phyloP scores from a whole-genome alignment of 345 rosid genomes.

The Anacardium occidentale region DNA sequence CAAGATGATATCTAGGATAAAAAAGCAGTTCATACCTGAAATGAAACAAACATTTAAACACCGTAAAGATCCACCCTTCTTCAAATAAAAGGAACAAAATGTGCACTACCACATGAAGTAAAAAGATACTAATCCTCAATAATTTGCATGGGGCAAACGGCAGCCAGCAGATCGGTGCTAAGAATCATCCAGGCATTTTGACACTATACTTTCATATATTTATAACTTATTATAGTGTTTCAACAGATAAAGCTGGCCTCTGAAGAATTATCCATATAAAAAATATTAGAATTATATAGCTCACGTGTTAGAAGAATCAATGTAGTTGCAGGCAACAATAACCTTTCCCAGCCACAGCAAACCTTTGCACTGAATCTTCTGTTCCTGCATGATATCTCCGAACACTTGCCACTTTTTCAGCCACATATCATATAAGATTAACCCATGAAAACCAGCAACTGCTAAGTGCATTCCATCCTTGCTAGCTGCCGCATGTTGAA shows the following conservation, averaged over 20 bases:
- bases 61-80: conserved; percentile 5
- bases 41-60: conserved; percentile 13
- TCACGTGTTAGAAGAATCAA: conserved; percentile 74
- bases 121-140: conserved; percentile 2
- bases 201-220: not conserved
- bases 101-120: conserved; percentile 3
- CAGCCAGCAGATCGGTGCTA: conserved; percentile 1
- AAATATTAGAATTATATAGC: conserved; percentile 26
- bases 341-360: conserved; percentile 94
- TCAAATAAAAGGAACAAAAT: conserved; percentile 3
- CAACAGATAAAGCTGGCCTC: not conserved
- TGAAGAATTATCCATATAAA: conserved; percentile 14
- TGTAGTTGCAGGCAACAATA: conserved; percentile 88
- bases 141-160: not conserved
- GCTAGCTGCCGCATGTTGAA: conserved; percentile 97
- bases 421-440: conserved; percentile 80
- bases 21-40: conserved; percentile 91
- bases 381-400: conserved; percentile 96
- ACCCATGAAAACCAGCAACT: conserved; percentile 93
- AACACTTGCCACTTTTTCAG: conserved; percentile 89
- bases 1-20: conserved; percentile 97
- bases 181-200: conserved; percentile 4
- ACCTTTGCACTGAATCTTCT: conserved; percentile 90
- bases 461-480: conserved; percentile 95
- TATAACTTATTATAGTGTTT: not conserved